Conservation (phyloP, 2,329 filamentous ascomycete genomes). For the Grosmannia clavigera region DNA sequence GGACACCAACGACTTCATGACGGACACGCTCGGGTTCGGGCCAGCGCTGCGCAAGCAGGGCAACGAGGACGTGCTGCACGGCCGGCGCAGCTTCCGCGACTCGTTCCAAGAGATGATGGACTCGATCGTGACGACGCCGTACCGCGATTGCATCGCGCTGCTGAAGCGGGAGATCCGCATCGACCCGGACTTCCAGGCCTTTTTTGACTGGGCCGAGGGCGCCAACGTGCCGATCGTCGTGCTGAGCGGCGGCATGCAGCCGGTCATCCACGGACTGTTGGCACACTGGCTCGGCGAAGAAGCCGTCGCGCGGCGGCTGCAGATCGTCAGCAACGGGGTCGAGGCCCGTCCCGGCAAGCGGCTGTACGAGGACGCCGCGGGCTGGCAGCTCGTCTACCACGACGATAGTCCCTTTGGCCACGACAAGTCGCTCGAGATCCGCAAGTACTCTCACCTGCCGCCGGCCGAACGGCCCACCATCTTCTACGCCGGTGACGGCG, state of each 20-base stretch:
- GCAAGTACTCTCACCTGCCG: constrained; percentile 69
- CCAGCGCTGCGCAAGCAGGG: constrained; percentile 53
- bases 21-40: constrained; percentile 85
- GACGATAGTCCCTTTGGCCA: constrained; percentile 90
- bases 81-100: constrained; percentile 64
- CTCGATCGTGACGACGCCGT: constrained; percentile 61
- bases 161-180: constrained; percentile 75
- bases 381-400: constrained; percentile 81
- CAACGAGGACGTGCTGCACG: constrained; percentile 66
- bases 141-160: constrained; percentile 66
- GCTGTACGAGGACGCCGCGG: constrained; percentile 60
- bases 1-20: constrained; percentile 60
- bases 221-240: constrained; percentile 89
- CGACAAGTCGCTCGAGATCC: constrained; percentile 87
- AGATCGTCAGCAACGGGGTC: constrained; percentile 85
- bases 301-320: constrained; percentile 56
- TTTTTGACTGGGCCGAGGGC: constrained; percentile 68
- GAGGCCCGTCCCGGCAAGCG: constrained; percentile 46
- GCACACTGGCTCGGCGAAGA: constrained; percentile 66
- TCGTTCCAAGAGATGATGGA: constrained; percentile 88
- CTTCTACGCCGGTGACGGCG: constrained; percentile 92
- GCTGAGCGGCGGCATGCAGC: constrained; percentile 83
- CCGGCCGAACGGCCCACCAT: constrained; percentile 59
- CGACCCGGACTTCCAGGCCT: constrained; percentile 78
- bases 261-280: constrained; percentile 76